phyloP scores from a whole-genome alignment of 192 early-diverging fungal species.

The Backusella liffmaniae region DNA sequence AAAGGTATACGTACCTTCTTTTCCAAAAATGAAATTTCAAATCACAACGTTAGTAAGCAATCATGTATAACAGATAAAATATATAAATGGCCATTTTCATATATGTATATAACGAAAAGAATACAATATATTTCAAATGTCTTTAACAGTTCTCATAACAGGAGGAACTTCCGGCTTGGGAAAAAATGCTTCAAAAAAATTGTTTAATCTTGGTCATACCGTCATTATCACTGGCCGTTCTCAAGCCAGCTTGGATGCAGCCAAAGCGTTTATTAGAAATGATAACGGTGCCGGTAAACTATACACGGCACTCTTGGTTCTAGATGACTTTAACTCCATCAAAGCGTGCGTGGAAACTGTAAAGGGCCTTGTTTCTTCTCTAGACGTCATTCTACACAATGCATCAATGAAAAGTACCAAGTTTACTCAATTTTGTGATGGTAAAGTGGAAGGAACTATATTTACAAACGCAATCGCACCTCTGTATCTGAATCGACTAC shows the following conservation, averaged over 20 bases:
- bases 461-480: not conserved
- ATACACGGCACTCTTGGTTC: not conserved
- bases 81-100: not conserved
- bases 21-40: too few species aligned
- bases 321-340: not conserved
- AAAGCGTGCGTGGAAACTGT: not conserved
- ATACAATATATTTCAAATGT: not conserved
- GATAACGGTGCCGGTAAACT: not conserved
- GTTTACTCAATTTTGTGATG: not conserved
- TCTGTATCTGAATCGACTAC: not conserved
- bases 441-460: not conserved
- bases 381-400: not conserved
- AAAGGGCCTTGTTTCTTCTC: not conserved
- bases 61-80: too few species aligned
- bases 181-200: not conserved
- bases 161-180: not conserved
- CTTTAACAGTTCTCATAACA: not conserved
- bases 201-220: not conserved
- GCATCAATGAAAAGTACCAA: not conserved
- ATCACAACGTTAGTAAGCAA: too few species aligned
- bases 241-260: not conserved
- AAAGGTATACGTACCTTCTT: too few species aligned
- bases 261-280: not conserved
- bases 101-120: not conserved
- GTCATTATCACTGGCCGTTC: not conserved